Percentiles rank a stretch among this genome's conserved stretches.
Conservation (phyloP, 2,329 filamentous ascomycete species). For the Fusarium mangiferae region DNA sequence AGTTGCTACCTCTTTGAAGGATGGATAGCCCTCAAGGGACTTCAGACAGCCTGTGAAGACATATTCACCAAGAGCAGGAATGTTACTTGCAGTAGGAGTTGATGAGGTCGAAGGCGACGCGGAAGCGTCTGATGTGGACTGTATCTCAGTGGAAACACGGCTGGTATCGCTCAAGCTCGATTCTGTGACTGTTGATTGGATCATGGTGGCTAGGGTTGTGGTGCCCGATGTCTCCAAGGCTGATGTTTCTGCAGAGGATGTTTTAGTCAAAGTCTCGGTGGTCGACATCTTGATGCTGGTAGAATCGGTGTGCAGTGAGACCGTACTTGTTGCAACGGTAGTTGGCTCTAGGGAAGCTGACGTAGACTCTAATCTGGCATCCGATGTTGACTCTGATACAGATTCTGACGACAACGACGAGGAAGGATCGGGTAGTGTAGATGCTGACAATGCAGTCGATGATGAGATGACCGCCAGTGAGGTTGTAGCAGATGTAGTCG, state of each 20-base stretch:
- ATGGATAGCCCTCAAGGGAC: rapidly evolving
- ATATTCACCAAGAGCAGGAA: neutral
- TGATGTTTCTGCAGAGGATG: rapidly evolving
- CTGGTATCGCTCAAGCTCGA: neutral
- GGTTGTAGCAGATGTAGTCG: neutral
- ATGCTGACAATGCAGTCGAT: neutral
- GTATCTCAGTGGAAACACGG: neutral
- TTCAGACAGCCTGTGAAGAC: neutral
- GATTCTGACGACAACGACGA: neutral
- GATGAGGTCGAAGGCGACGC: neutral
- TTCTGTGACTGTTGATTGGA: rapidly evolving
- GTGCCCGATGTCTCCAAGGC: neutral
- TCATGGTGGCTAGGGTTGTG: neutral
- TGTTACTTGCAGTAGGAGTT: neutral
- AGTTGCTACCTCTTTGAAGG: neutral
- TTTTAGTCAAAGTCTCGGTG: neutral
- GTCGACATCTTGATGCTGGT: neutral
- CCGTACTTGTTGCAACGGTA: rapidly evolving
- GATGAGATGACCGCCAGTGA: neutral
- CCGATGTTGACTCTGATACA: neutral
- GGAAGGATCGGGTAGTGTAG: rapidly evolving
- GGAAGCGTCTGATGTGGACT: neutral
- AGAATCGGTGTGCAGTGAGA: rapidly evolving
- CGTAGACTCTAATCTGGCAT: rapidly evolving
- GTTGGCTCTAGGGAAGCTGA: rapidly evolving